Conservation (phyloP, 208 protist genomes). For the Balamuthia mandrillaris region DNA sequence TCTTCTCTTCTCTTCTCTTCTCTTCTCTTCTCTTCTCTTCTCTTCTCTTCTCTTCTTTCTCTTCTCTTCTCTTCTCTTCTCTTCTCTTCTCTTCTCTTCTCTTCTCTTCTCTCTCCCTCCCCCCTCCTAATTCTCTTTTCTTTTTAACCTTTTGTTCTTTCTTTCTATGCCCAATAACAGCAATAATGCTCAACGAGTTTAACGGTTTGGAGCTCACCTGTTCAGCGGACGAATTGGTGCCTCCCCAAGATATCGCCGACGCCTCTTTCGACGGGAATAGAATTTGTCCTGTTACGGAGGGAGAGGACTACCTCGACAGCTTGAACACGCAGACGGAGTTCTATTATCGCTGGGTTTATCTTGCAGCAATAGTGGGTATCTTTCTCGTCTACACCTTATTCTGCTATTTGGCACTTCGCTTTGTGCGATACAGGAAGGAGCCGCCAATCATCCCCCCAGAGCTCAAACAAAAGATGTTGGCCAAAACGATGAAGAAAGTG, state of each 20-base stretch:
- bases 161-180: not conserved
- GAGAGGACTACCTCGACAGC: too few relatives aligned
- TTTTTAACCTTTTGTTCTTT: too few relatives aligned
- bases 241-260: too few relatives aligned
- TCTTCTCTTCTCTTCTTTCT: not conserved
- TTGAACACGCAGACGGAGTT: too few relatives aligned
- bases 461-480: not conserved
- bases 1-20: not conserved
- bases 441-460: not conserved
- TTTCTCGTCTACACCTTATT: not conserved
- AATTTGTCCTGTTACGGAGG: too few relatives aligned
- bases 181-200: conserved; percentile 4
- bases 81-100: too few relatives aligned
- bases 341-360: not conserved
- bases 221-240: not conserved
- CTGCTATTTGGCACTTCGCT: not conserved
- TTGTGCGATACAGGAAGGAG: not conserved
- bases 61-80: not conserved
- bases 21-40: not conserved
- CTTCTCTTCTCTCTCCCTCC: too few relatives aligned
- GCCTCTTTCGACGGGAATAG: too few relatives aligned
- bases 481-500: not conserved
- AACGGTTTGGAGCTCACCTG: not conserved
- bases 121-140: too few relatives aligned
- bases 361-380: not conserved